Percentiles rank a stretch among this genome's conserved stretches.
These are phyloP conservation scores for Buxus sempervirens DNA, from an alignment of 164 flowering plant genomes.

Conservation along the genomic window DNA sequence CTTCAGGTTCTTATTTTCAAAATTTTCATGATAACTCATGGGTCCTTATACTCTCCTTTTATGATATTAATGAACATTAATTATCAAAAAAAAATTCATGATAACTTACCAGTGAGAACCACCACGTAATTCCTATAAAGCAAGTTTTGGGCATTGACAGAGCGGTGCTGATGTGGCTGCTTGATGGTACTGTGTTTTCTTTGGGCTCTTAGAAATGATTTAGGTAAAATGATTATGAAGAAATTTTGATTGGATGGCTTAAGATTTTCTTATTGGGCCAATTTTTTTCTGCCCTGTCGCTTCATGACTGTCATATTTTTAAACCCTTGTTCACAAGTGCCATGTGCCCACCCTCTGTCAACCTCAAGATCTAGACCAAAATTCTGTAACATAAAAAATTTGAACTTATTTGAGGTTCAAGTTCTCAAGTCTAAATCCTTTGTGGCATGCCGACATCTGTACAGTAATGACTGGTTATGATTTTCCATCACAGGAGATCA, in stretches of 20 bases:
- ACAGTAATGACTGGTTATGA: no score
- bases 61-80: no score
- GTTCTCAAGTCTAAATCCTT: neutral
- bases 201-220: neutral
- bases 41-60: no score
- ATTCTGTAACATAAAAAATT: no score
- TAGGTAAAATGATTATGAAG: neutral
- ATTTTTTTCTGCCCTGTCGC: no score
- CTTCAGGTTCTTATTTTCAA: slow-evolving; percentile 62
- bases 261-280: no score
- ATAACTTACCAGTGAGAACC: neutral
- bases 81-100: no score
- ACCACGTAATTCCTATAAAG: neutral
- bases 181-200: neutral
- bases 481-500: slow-evolving; percentile 65
- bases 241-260: neutral
- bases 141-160: neutral
- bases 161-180: neutral
- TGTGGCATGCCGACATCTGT: neutral
- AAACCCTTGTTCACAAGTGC: no score
- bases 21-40: neutral
- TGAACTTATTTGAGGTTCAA: neutral
- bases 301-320: no score
- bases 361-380: no score
- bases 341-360: no score